Conservation (phyloP, 2,329 filamentous ascomycete species). For the Colletotrichum abscissum region DNA sequence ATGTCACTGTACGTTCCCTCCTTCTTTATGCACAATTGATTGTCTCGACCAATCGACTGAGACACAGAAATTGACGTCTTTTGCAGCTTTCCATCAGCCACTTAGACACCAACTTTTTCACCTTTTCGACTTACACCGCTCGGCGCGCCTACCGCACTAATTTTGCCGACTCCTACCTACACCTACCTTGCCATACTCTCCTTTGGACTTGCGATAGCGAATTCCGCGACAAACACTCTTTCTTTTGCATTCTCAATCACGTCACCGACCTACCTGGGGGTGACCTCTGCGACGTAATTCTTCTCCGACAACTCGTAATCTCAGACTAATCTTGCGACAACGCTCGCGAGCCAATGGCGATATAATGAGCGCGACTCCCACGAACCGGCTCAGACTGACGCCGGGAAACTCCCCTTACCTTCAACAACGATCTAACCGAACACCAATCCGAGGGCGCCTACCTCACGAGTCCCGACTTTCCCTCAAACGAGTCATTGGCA, state of each 20-base stretch:
- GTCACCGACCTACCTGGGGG: neutral
- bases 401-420: slow-evolving; percentile 81
- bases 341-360: slow-evolving; percentile 60
- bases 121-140: slow-evolving; percentile 5
- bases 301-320: slow-evolving; percentile 4
- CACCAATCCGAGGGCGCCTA: slow-evolving; percentile 64
- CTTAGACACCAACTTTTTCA: slow-evolving; percentile 7
- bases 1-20: slow-evolving; percentile 34
- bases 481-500: slow-evolving; percentile 88
- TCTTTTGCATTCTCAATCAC: neutral
- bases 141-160: slow-evolving; percentile 5
- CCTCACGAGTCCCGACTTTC: slow-evolving; percentile 71
- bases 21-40: neutral
- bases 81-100: slow-evolving; percentile 31
- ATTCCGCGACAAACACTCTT: neutral
- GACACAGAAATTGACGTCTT: slow-evolving; percentile 6
- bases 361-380: slow-evolving; percentile 69
- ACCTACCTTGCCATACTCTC: neutral
- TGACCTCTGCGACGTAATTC: slow-evolving; percentile 19
- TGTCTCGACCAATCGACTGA: slow-evolving; percentile 22
- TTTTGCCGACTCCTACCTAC: neutral
- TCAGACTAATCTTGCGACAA: slow-evolving; percentile 11
- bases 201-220: neutral
- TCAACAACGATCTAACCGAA: slow-evolving; percentile 67
- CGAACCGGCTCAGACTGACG: slow-evolving; percentile 74